Base-by-base conservation (phyloP, 169 alveolate genomes). In the Eimeria falciformis region DNA sequence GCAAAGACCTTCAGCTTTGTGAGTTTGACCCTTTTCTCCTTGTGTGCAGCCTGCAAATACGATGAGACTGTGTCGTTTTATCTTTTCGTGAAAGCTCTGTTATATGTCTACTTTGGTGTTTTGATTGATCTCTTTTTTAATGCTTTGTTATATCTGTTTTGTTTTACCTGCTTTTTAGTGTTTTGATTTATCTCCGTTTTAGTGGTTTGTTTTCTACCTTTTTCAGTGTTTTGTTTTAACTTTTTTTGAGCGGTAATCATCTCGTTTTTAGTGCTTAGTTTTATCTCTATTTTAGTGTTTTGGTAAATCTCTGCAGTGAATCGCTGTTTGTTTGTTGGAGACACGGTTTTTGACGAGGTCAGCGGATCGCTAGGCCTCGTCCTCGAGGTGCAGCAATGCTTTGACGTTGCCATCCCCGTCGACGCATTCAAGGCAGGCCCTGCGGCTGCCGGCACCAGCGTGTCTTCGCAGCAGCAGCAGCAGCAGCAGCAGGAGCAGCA, bases 271-370 rank as follows among this genome's bases (percentile, higher is more conserved):
- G 14, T 69, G 33, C 3, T 33, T 37, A 3, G 14, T 40, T 75
- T 40, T 50, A 27, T 23, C 55, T 21, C 47, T 37, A 5, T 21
- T 23, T n/a, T 69, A 18, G 9, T 37, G 50, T 29, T n/a, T n/a
- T n/a, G n/a, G n/a, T n/a, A n/a, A n/a, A n/a, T n/a, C n/a, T n/a
- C 55, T 25, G 40, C 90, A 82, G 90, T 82, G 47, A 78, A 82
- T 25, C 25, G 90, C 27, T 68, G 77, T 23, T 29, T 82, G 14
- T 82, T 33, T 43, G 78, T 68, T 12, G 90, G 90, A 9, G 90
- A 82, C 40, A 55, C 65, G 29, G 78, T 82, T 37, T 3, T 25
- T 37, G 5, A 55, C 11, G 46, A 14, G 11, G 56, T 17, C 37
- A 68, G 62, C 21, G 56, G 65, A 45, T 27, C 77, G 5, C 37